Evolutionary conservation across 148 eudicot genomes (phyloP).

Genomic region (Rhododendron williamsianum): DNA sequence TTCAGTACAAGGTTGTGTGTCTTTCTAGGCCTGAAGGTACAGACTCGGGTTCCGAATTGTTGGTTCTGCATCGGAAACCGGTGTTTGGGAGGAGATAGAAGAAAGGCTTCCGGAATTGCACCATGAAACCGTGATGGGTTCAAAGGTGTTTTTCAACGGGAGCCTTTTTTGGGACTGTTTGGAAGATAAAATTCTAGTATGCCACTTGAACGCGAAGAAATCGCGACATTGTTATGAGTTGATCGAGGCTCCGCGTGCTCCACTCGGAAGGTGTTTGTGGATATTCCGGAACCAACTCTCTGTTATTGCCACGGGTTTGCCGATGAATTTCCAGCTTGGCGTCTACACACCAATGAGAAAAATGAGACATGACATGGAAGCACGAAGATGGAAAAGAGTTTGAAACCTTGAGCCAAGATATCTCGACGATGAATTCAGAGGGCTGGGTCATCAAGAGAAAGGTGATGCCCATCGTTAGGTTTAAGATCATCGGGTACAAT

Average conservation of each 20-base stretch:
- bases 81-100: conserved; percentile 11
- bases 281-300: background rate
- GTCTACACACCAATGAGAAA: background rate
- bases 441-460: background rate
- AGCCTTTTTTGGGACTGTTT: conserved; percentile 17
- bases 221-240: background rate
- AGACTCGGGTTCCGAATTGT: background rate
- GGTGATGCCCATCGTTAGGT: background rate
- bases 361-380: conserved; percentile 4
- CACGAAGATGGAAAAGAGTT: background rate
- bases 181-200: conserved; percentile 6
- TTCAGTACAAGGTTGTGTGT: background rate
- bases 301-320: conserved; percentile 5
- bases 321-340: conserved; percentile 9
- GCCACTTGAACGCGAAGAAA: background rate
- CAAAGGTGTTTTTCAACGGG: background rate
- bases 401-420: conserved; percentile 2
- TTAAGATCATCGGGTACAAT: conserved; percentile 4
- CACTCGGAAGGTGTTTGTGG: conserved; percentile 16
- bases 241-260: conserved; percentile 6
- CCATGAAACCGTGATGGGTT: conserved; percentile 5
- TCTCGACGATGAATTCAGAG: background rate
- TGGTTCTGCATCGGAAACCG: conserved; percentile 7
- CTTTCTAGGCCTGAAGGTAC: background rate
- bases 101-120: background rate